These are phyloP conservation scores for Biancaea sappan DNA, from an alignment of 306 rosid genomes.

Conservation along the genomic window DNA sequence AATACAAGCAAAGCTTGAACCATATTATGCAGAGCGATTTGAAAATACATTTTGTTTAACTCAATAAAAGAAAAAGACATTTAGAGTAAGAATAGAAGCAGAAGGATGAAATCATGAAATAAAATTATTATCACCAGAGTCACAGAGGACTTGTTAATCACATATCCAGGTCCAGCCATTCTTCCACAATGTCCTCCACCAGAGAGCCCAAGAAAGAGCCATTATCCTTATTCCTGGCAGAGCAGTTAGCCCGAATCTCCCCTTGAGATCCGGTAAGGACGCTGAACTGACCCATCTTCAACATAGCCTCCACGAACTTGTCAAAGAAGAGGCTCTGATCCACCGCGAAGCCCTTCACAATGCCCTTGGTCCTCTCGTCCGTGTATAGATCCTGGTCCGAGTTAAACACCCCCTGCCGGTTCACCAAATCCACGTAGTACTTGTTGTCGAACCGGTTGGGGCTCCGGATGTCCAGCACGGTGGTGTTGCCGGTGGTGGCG, in stretches of 20 bases:
- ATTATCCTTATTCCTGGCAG: constrained; percentile 44
- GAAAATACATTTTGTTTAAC: too few relatives aligned
- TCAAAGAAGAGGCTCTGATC: constrained; percentile 57
- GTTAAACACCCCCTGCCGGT: constrained; percentile 65
- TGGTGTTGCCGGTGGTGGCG: background rate
- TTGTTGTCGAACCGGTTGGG: constrained; percentile 69
- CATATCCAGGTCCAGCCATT: constrained; percentile 12
- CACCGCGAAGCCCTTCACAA: constrained; percentile 57
- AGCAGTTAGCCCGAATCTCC: constrained; percentile 70
- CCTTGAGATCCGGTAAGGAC: constrained; percentile 62
- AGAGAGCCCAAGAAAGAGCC: constrained; percentile 37
- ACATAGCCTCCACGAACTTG: constrained; percentile 59
- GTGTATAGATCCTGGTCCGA: constrained; percentile 71
- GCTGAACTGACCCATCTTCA: constrained; percentile 72
- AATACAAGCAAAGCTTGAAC: too few relatives aligned
- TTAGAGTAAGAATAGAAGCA: too few relatives aligned
- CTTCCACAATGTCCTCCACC: constrained; percentile 38
- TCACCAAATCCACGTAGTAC: constrained; percentile 66
- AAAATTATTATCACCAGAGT: too few relatives aligned
- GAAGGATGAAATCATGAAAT: too few relatives aligned
- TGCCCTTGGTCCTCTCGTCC: constrained; percentile 43
- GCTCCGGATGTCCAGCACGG: constrained; percentile 51
- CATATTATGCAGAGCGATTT: too few relatives aligned
- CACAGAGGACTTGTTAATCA: too few relatives aligned
- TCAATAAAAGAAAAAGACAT: too few relatives aligned